A percentile compares a stretch with the other conserved stretches of the same genome.
phyloP scores from a whole-genome alignment of 1,284 basidiomycete genomes.

The Coniferiporia sulphurascens region DNA sequence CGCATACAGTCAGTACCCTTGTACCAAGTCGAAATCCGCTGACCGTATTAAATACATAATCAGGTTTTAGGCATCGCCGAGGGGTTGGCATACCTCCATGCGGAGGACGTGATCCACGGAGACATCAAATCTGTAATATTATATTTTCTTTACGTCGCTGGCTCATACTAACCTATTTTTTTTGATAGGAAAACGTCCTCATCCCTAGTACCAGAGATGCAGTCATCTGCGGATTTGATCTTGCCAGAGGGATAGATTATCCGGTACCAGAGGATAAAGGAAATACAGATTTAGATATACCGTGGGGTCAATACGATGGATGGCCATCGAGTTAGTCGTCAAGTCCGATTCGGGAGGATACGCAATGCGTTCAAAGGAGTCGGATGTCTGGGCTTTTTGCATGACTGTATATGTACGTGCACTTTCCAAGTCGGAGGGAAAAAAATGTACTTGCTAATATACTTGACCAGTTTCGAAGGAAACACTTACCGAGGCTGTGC shows the following conservation, averaged over 20 bases:
- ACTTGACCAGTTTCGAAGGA: constrained; percentile 29
- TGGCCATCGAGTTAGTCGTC: constrained; percentile 4
- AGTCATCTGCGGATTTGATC: background rate
- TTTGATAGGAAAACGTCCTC: constrained; percentile 2
- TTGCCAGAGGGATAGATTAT: background rate
- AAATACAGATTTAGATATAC: background rate
- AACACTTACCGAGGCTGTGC: background rate
- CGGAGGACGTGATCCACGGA: constrained; percentile 10
- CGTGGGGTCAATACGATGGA: background rate
- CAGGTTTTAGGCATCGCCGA: constrained; percentile 7
- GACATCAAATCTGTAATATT: constrained; percentile 14
- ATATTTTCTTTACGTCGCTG: no score
- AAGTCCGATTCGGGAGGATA: background rate
- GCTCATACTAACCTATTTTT: no score
- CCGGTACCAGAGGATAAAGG: background rate
- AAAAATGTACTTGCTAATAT: constrained; percentile 34
- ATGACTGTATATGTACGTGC: constrained; percentile 11
- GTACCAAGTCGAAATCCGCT: no score
- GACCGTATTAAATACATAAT: background rate
- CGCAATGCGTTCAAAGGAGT: constrained; percentile 1
- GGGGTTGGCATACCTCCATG: constrained; percentile 13
- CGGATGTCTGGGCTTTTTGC: constrained; percentile 14
- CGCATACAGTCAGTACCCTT: no score
- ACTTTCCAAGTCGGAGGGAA: background rate
- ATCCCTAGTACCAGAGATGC: background rate